Evolutionary conservation across 208 protist genomes (phyloP).

Genomic region (Leishmania tarentolae): DNA sequence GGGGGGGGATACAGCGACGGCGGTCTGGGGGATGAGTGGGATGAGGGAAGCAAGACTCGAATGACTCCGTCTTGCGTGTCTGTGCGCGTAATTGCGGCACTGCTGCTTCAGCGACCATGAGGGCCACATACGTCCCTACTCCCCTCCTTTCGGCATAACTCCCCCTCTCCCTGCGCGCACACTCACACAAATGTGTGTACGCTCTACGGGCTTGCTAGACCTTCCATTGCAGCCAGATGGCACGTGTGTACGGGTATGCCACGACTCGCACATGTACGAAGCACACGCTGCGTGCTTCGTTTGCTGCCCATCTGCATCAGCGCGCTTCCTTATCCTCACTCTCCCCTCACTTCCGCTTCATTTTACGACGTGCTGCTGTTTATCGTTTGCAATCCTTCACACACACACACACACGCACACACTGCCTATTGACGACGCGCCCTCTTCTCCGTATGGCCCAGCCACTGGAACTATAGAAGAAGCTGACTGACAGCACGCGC

Average conservation of each 20-base stretch:
- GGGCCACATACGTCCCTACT: not conserved
- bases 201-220: not conserved
- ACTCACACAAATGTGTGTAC: not conserved
- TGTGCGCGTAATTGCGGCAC: not conserved
- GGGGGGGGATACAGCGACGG: not conserved
- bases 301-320: not conserved
- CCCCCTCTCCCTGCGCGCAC: not conserved
- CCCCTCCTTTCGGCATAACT: not conserved
- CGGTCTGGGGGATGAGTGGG: not conserved
- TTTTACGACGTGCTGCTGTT: not conserved
- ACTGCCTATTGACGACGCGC: not conserved
- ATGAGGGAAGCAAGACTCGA: not conserved
- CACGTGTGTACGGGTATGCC: not conserved
- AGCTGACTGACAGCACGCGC: no score
- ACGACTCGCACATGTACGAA: not conserved
- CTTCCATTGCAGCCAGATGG: not conserved
- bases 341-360: not conserved
- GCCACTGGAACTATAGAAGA: no score
- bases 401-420: conserved; percentile 10
- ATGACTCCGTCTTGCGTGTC: not conserved
- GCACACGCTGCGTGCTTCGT: not conserved
- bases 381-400: not conserved
- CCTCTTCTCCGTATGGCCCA: not conserved
- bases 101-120: not conserved
- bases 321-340: not conserved